Evolutionary conservation across 768 basidiomycete species (phyloP), one percentile per base, ranked within the genome.

Genomic region (Ephemerocybe angulata): DNA sequence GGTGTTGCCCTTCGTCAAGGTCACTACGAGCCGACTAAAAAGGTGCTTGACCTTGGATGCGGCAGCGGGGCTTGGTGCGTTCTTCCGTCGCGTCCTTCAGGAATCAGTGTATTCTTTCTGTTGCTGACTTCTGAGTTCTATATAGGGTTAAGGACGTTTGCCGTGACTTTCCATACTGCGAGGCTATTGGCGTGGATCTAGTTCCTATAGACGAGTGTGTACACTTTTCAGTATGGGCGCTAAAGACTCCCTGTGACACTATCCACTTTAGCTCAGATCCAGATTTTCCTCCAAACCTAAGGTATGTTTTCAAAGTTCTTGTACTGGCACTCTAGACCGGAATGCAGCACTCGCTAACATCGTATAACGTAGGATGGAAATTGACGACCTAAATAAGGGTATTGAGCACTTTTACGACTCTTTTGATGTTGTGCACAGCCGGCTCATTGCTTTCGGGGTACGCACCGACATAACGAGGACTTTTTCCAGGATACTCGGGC

Each of bases 371-470:
- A 90, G 88, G 73, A 87, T 84, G 61, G 89, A 92, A 68, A 80
- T 90, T 6, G 90, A 91, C 66, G 89, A 92, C 65, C 84, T 91
- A 65, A 92, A 92, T 69, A 80, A 90, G 15, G 89, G 90, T 2
- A 72, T 92, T 17, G 86, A 89, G 61, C 90, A 92, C 69, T 90
- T 85, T 66, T 88, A 86, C 63, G 85, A 83, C 6, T 79, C 84
- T 55, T 91, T 90, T 70, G 80, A 91, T 62, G 85, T 86, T 13
- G 86, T 87, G 0, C 88, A 90, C 63, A 79, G 81, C 29, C 83
- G 85, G 25, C 78, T 90, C 35, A 79, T 91, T 54, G 78, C 85
- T 3, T 81, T 87, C 22, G 90, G 90, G 33, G 89, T 90, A 63
- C 64, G 87, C 73, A 15, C 22, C 17, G 21, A 7, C 38, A n/a